Conservation (phyloP, 2,329 filamentous ascomycete species). For the Xylariaceae sp. region DNA sequence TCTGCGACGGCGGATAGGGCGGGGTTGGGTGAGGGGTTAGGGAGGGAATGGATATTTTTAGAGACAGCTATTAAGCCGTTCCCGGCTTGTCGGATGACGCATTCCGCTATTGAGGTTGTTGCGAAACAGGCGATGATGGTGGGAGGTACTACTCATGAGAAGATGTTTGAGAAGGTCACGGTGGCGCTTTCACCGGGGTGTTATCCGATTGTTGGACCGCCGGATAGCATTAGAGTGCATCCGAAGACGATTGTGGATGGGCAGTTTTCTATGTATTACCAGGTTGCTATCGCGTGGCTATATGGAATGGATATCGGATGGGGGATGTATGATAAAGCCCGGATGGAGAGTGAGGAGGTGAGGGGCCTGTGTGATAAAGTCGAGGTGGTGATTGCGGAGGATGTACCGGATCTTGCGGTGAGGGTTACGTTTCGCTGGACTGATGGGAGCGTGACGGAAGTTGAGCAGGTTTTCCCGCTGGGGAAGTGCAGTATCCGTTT, state of each 20-base stretch:
- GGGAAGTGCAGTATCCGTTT: constrained; percentile 25
- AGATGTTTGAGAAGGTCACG: constrained; percentile 15
- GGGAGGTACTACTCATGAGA: neutral
- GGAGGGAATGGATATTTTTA: constrained; percentile 22
- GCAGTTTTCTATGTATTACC: constrained; percentile 30
- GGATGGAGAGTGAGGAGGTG: constrained; percentile 20
- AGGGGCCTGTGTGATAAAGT: constrained; percentile 20
- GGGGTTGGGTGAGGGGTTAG: constrained; percentile 18
- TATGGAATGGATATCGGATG: constrained; percentile 24
- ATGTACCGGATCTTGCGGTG: constrained; percentile 17
- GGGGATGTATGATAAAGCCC: constrained; percentile 22
- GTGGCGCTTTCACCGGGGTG: constrained; percentile 22
- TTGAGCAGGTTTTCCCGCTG: constrained; percentile 17
- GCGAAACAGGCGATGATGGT: constrained; percentile 8
- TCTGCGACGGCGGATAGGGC: constrained; percentile 16
- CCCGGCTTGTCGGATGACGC: constrained; percentile 27
- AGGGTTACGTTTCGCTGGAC: constrained; percentile 14
- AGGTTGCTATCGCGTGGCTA: constrained; percentile 27
- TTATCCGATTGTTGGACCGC: constrained; percentile 23
- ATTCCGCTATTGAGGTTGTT: constrained; percentile 28
- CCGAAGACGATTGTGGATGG: constrained; percentile 28
- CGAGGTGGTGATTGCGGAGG: constrained; percentile 15
- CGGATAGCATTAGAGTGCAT: constrained; percentile 23
- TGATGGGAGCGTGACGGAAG: constrained; percentile 16
- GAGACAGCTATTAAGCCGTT: constrained; percentile 27